Base-by-base conservation (phyloP, 2,329 filamentous ascomycete genomes). In the Chaetomium sp. region DNA sequence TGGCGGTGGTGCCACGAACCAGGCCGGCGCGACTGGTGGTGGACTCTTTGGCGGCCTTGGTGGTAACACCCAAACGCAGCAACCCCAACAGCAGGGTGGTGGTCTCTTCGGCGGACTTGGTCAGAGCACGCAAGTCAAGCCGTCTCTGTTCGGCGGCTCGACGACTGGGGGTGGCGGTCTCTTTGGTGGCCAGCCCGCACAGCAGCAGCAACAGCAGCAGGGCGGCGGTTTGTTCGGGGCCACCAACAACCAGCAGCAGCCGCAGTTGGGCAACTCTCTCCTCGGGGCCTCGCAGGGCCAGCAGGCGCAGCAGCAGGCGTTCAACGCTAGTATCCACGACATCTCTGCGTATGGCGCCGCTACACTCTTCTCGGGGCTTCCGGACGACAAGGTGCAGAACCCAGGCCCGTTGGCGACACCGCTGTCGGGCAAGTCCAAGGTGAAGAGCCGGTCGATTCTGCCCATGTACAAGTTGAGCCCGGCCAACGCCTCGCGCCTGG, bases 341-440 rank as follows among this genome's bases (percentile, higher is more conserved):
- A 79, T 85, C n/a, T 90, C 88, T 52, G 92, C 95, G 0, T 99
- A 95, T 67, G 94, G 94, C 42, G 91, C 89, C 52, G 83, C 89
- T 46, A 89, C 90, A 1, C 79, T 99, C 19, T 97, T 97, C 71
- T 82, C 85, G 36, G 87, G 85, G 52, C 75, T 96, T 12, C 78
- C 78, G 62, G 79, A 68, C 68, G 84, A 67, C 72, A 88, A 72
- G 74, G 74, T 76, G 53, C 79, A 70, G 70, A 91, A 91, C 65
- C 88, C 91, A 3, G 94, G 94, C 2, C 94, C 95, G 3, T 79
- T 99, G 61, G 94, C 92, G 7, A 97, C 92, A 0, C 94, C 95
- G 0, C 78, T 97, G 10, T 87, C 86, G 7, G 86, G 85, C 61
- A 86, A 84, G 70, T 74, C 76, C 40, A 92, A 90, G 73, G 79